phyloP scores from a whole-genome alignment of 495 filamentous ascomycete species.

The Xylaria cubensis region DNA sequence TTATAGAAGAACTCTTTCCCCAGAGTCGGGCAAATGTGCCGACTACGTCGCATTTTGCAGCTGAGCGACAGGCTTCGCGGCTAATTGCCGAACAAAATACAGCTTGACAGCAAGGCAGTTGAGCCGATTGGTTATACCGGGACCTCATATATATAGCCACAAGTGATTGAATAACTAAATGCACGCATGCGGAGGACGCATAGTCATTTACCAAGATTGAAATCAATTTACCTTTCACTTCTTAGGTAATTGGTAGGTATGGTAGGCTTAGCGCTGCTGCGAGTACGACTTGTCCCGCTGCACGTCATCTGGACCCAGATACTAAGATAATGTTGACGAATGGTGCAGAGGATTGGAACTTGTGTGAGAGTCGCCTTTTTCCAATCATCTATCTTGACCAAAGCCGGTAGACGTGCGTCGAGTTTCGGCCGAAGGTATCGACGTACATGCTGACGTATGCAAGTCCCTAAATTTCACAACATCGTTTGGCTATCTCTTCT shows the following conservation, averaged over 20 bases:
- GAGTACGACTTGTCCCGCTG: constrained; percentile 2
- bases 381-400: neutral
- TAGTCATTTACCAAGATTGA: neutral
- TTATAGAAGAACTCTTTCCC: no score
- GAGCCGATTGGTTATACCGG: constrained; percentile 9
- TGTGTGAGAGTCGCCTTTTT: neutral
- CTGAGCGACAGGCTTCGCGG: constrained; percentile 8
- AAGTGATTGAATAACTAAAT: neutral
- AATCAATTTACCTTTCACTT: neutral
- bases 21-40: neutral
- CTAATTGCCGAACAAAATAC: constrained; percentile 10
- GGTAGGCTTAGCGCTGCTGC: neutral
- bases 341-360: neutral
- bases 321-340: neutral
- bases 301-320: neutral
- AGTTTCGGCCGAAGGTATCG: neutral
- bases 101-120: neutral
- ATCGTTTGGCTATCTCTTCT: no score
- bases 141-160: neutral
- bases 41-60: neutral
- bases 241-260: constrained; percentile 1
- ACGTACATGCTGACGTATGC: neutral
- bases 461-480: no score
- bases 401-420: neutral
- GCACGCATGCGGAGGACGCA: neutral